Base-by-base conservation (phyloP, 768 basidiomycete species). In the Phaeotremella skinneri region DNA sequence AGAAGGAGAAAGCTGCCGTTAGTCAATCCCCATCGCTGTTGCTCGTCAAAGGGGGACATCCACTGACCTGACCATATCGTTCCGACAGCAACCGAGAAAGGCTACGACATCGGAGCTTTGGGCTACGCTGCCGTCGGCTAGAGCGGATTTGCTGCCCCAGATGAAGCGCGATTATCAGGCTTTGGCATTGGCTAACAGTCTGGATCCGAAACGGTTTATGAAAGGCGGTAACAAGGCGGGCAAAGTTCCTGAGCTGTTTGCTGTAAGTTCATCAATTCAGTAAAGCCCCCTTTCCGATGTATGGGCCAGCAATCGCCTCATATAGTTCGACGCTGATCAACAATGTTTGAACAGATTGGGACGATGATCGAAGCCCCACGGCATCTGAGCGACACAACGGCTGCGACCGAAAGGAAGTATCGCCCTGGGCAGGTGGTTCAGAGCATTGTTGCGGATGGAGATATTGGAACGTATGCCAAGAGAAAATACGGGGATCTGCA, bases 131-230 rank as follows among this genome's bases (percentile, higher is more conserved):
- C 75, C 75, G 16, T 53, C 70, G 1, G 56, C 69, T 34, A 53
- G 67, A 21, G 58, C 63, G 4, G 68, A 75, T 21, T n/a, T 69
- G 14, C 47, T 76, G 3, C 70, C 72, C 29, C 75, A 76, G 54
- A 76, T 76, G 73, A 70, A 70, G 58, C 47, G 68, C 45, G 75
- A 76, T 51, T 76, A 76, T 43, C 75, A 76, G 54, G 75, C 75
- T 45, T 55, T 76, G 27, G 62, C 67, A 16, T 58, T 76, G 48
- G 67, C 69, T 31, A 75, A 76, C 49, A 72, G 70, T 31, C 56
- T 76, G 30, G 75, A 76, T 52, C 75, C 75, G 0, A 76, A 76
- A 59, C 45, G 75, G 47, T 76, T 76, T 62, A 75, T 76, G 73
- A 75, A 75, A 55, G 75, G 75, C 37, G 63, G 65, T 11, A 66